Base-by-base conservation (phyloP, 306 rosid species). In the Aeschynomene evenia region DNA sequence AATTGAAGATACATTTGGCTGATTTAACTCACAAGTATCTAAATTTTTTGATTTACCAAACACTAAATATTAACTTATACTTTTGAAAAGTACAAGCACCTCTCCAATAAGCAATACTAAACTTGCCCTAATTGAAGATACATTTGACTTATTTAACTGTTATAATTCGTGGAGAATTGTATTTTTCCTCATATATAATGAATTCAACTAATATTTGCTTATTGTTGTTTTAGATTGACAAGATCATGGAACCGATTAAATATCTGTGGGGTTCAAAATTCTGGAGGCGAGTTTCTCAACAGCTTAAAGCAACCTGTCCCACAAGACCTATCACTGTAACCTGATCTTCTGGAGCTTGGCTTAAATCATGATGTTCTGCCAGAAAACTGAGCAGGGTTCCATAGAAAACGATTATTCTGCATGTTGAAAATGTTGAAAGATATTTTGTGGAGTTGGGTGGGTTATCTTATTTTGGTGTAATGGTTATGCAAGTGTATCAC, bases 211-310 rank as follows among this genome's bases (percentile, higher is more conserved):
- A 66, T 73, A 9, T 36, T 42, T 15, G 14, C 62, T 11, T 21
- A 8, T 63, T 56, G 4, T 53, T 29, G 37, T 66, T 74, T 80
- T 63, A 78, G 81, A 80, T 66, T 63, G 61, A 28, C 57, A 68
- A 68, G 76, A 72, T 65, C 12, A 24, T 66, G 77, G 74, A 68
- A 78, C 73, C 77, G 76, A 63, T 77, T 73, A 70, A 66, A 36
- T 73, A 57, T 70, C 6, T 36, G 48, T 36, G 82, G 77, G 46
- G 82, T 82, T 81, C 61, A 57, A 61, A 68, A 68, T 71, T 68
- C 55, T 28, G 77, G 77, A 70, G 73, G 76, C 75, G 81, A 34
- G 54, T 34, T 70, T 69, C 70, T 70, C 80, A 68, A 80, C 83
- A 76, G 71, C 80, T 70, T 65, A 63, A 73, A 64, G 81, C 66